Evolutionary conservation across 371 early-diverging fungal genomes (phyloP), one percentile per base, ranked within the genome.

Genomic region (Gilbertella persicaria): DNA sequence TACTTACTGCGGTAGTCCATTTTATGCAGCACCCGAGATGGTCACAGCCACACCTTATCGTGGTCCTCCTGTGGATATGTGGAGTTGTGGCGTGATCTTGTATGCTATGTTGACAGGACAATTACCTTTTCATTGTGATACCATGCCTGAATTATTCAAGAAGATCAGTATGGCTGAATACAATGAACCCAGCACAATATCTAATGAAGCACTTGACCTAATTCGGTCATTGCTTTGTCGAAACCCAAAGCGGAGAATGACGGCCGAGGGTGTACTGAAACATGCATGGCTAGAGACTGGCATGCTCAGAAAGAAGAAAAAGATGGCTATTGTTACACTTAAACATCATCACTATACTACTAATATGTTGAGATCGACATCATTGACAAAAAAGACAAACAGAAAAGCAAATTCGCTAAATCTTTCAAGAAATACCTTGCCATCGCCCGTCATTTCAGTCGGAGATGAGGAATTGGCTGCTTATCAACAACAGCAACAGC

Each of bases 1-100:
- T 40, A 98, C 97, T 0, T 97, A 94, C 65, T 98, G 98, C 56
- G 98, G 97, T 0, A 90, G 90, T 30, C 86, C 92, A 2, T 92
- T 92, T 62, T 95, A 93, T 62, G 94, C 94, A 12, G 93, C 93
- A 6, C 94, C 94, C 1, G 88, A 89, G 63, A 83, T 90, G 77
- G 85, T 90, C 14, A 75, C 79, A 9, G 86, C 87, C 6, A 81
- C 84, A 7, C 77, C 78, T 4, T 90, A 92, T 60, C 66, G 66
- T 30, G 94, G 89, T 0, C 88, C 90, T 9, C 85, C 87, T 48
- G 83, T 84, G 6, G 92, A 92, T 60, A 78, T 90, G 48, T 90
- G 91, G 91, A 82, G 82, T 40, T 64, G 84, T 60, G 95, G 95
- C 10, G 87, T 89, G 5, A 80, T 89, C 29, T 69, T 89, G 10